Percentiles rank a stretch among this genome's conserved stretches.
Conservation (phyloP, 2,329 filamentous ascomycete genomes). For the Aspergillus sp. region DNA sequence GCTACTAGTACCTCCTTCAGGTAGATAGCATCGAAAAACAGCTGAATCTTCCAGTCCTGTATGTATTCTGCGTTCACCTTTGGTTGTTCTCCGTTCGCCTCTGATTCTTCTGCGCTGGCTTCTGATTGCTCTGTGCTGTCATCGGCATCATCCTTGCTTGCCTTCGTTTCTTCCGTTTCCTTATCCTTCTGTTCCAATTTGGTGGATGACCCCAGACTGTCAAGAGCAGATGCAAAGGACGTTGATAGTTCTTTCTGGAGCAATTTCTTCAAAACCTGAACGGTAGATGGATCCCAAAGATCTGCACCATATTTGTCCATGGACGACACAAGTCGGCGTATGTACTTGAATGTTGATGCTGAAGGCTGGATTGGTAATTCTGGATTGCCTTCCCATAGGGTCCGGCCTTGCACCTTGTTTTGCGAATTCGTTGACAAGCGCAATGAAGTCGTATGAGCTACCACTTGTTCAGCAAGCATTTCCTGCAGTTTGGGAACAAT, state of each 20-base stretch:
- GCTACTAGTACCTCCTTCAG: slow-evolving; percentile 21
- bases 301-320: slow-evolving; percentile 73
- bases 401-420: slow-evolving; percentile 53
- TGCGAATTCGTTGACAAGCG: slow-evolving; percentile 40
- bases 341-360: slow-evolving; percentile 65
- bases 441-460: slow-evolving; percentile 41
- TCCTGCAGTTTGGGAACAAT: slow-evolving; percentile 63
- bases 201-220: slow-evolving; percentile 12
- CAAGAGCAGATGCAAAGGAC: slow-evolving; percentile 15
- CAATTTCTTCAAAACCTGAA: slow-evolving; percentile 57
- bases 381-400: slow-evolving; percentile 76
- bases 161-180: neutral
- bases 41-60: slow-evolving; percentile 31
- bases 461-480: slow-evolving; percentile 53
- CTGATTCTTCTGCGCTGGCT: neutral
- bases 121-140: slow-evolving; percentile 2
- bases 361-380: slow-evolving; percentile 75
- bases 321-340: slow-evolving; percentile 58
- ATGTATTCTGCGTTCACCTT: slow-evolving; percentile 3
- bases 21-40: slow-evolving; percentile 35
- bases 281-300: slow-evolving; percentile 71
- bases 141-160: neutral
- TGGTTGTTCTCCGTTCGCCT: neutral
- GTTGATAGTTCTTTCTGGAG: slow-evolving; percentile 47
- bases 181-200: neutral